These are phyloP conservation scores for Saccharomyces hybrid DNA, from an alignment of 1,139 yeast genomes.

Conservation along the genomic window DNA sequence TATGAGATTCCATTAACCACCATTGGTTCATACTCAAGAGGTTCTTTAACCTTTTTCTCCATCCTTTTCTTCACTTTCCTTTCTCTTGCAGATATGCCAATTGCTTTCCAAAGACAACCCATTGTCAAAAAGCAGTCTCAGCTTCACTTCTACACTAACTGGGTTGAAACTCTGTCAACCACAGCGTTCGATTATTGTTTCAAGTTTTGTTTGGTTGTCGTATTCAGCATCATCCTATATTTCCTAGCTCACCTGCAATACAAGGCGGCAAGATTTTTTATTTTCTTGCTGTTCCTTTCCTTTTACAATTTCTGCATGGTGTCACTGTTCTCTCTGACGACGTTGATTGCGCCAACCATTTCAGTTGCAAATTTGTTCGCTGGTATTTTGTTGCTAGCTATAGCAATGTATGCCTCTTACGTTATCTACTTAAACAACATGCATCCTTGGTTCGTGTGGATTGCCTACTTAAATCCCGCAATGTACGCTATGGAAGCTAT, in stretches of 20 bases:
- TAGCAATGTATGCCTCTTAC: slow-evolving; percentile 45
- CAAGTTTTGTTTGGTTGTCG: slow-evolving; percentile 34
- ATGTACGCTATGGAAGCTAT: slow-evolving; percentile 45
- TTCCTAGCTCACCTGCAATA: slow-evolving; percentile 42
- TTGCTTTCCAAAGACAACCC: slow-evolving; percentile 39
- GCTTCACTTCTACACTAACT: slow-evolving; percentile 43
- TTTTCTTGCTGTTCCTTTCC: slow-evolving; percentile 38
- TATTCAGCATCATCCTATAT: slow-evolving; percentile 40
- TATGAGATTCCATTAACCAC: slow-evolving; percentile 38
- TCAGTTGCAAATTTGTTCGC: slow-evolving; percentile 46
- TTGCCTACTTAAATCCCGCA: slow-evolving; percentile 47
- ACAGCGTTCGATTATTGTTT: slow-evolving; percentile 39
- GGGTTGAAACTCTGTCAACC: slow-evolving; percentile 44
- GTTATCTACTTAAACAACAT: slow-evolving; percentile 45
- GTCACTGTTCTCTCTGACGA: slow-evolving; percentile 39
- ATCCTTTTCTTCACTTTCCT: slow-evolving; percentile 43
- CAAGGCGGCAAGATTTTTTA: slow-evolving; percentile 45
- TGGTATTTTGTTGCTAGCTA: slow-evolving; percentile 39
- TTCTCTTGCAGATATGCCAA: slow-evolving; percentile 43
- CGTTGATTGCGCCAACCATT: slow-evolving; percentile 37
- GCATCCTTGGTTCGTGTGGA: slow-evolving; percentile 56
- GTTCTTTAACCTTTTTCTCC: slow-evolving; percentile 45
- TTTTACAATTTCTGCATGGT: slow-evolving; percentile 35
- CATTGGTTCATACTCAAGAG: slow-evolving; percentile 45
- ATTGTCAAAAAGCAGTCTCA: slow-evolving; percentile 44